Evolutionary conservation across 1,139 yeast species (phyloP), one percentile per base, ranked within the genome.

Genomic region (Arxiozyma telluris): DNA sequence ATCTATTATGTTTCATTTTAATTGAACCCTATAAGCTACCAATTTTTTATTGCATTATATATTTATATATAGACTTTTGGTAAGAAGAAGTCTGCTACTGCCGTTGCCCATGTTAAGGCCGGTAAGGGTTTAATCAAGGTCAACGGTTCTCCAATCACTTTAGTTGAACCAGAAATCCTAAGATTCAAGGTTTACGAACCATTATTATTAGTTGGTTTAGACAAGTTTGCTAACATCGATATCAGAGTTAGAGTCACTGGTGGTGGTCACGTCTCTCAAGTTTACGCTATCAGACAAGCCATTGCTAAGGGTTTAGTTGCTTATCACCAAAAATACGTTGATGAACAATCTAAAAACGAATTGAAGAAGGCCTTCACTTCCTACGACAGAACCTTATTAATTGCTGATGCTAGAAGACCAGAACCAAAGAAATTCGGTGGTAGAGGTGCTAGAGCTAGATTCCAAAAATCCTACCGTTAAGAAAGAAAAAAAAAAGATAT

Each of bases 351-450:
- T 71, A 94, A 93, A 88, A 91, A 91, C 82, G 98, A 93, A 82
- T 86, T 93, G 78, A 93, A 94, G 96, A 91, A 90, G 84, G 84
- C 95, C 72, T 89, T 90, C 80, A 83, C 94, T 67, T 77, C 96
- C 73, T 94, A 91, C 86, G 98, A 93, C 93, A 91, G 96, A 83
- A 90, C 98, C 77, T 86, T 93, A 78, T 87, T 93, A 80, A 94
- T 93, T 78, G 98, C 99, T 72, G 99, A 93, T 79, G 83, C 98
- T 73, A 90, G 98, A 87, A 93, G 96, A 86, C 86, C 91, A 86
- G 99, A 93, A 84, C 99, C 99, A 86, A 93, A 93, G 97, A 93
- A 93, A 84, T 93, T 91, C 83, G 98, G 98, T 84, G 98, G 98
- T 85, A 96, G 95, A 81, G 98, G 98, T 89, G 98, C 98, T 82